Evolutionary conservation across 2,329 filamentous ascomycete species (phyloP).

Genomic region (Fusarium sp.): DNA sequence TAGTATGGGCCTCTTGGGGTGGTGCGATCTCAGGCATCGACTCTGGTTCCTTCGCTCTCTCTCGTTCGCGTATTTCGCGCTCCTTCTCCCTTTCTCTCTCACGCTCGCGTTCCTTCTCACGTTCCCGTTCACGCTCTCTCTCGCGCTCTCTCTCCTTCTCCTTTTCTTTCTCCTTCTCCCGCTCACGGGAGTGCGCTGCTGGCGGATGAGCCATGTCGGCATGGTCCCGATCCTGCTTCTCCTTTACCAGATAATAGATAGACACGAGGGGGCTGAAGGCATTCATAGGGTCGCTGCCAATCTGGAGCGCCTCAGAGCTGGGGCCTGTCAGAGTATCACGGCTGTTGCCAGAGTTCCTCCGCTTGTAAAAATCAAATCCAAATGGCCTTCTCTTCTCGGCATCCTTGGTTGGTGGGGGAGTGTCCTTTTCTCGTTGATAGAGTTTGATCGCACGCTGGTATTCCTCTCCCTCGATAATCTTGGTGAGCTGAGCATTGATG

Average conservation of each 20-base stretch:
- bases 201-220: constrained; percentile 56
- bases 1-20: constrained; percentile 90
- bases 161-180: constrained; percentile 45
- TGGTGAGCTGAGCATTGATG: constrained; percentile 84
- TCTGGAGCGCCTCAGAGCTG: constrained; percentile 86
- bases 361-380: constrained; percentile 95
- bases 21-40: constrained; percentile 79
- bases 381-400: constrained; percentile 90
- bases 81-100: constrained; percentile 50
- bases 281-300: constrained; percentile 89
- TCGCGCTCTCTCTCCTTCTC: constrained; percentile 46
- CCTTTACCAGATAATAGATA: constrained; percentile 94
- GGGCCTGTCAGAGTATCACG: constrained; percentile 86
- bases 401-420: constrained; percentile 67
- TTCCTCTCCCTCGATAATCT: constrained; percentile 91
- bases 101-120: constrained; percentile 42
- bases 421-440: constrained; percentile 74
- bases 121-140: constrained; percentile 25
- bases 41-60: constrained; percentile 55
- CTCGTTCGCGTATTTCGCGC: constrained; percentile 43
- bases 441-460: constrained; percentile 87
- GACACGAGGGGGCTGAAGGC: constrained; percentile 93
- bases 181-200: constrained; percentile 55
- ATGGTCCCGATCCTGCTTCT: constrained; percentile 88
- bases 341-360: constrained; percentile 89